Evolutionary conservation across 495 filamentous ascomycete species (phyloP).

Genomic region (Articulospora tetracladia): DNA sequence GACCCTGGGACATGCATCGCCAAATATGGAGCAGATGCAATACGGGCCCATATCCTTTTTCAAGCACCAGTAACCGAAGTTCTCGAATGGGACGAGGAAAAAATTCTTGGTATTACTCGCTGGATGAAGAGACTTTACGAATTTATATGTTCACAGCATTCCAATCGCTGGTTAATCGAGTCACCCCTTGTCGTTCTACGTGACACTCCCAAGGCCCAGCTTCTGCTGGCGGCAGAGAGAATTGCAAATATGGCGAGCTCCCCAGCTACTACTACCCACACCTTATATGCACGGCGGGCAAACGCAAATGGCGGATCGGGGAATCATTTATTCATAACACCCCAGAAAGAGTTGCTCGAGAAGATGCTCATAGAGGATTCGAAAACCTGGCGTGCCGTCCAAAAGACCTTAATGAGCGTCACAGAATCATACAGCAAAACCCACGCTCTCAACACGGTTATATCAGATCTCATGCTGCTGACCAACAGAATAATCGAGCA

Average conservation of each 20-base stretch:
- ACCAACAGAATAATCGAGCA: slow-evolving; percentile 58
- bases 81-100: slow-evolving; percentile 83
- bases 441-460: slow-evolving; percentile 72
- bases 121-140: slow-evolving; percentile 67
- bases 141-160: slow-evolving; percentile 1
- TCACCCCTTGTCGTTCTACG: too few species aligned
- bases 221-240: not conserved
- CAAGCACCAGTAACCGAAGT: slow-evolving; percentile 79
- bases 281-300: not conserved
- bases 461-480: slow-evolving; percentile 76
- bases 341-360: slow-evolving; percentile 17
- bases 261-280: not conserved
- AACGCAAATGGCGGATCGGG: not conserved
- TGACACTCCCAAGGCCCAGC: not conserved
- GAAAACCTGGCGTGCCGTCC: slow-evolving; percentile 55
- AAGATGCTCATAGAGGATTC: not conserved
- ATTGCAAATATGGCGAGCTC: not conserved
- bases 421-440: slow-evolving; percentile 65
- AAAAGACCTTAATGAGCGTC: slow-evolving; percentile 64
- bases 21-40: slow-evolving; percentile 78
- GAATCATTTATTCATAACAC: too few species aligned
- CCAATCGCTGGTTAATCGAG: not conserved
- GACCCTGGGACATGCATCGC: slow-evolving; percentile 68
- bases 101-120: slow-evolving; percentile 73
- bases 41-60: slow-evolving; percentile 82